These are phyloP conservation scores for Penicillium sp. DNA, from an alignment of 2,329 filamentous ascomycete genomes.

Conservation along the genomic window DNA sequence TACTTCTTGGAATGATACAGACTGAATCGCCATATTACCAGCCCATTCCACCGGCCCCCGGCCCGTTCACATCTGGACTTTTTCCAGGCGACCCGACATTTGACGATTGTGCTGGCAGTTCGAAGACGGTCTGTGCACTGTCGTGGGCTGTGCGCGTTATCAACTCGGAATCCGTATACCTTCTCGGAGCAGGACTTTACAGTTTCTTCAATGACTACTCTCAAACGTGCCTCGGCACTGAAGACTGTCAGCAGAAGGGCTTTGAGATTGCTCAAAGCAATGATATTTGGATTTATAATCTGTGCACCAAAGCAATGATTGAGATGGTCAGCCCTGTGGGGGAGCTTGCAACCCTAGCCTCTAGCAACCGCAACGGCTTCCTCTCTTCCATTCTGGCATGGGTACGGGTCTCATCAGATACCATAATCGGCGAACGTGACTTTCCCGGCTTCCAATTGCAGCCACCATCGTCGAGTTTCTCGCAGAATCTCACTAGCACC, in stretches of 20 bases:
- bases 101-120: not conserved
- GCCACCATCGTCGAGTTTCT: not conserved
- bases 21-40: conserved; percentile 16
- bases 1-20: conserved; percentile 3
- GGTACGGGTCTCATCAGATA: conserved; percentile 14
- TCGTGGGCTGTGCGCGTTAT: conserved; percentile 23
- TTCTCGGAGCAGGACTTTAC: too few species aligned
- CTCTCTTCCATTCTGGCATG: conserved; percentile 29
- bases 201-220: too few species aligned
- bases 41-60: not conserved
- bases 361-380: conserved; percentile 27
- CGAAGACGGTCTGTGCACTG: conserved; percentile 3
- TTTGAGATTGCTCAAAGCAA: conserved; percentile 26
- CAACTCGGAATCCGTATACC: not conserved
- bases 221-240: too few species aligned
- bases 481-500: not conserved
- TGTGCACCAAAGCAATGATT: conserved; percentile 29
- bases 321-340: conserved; percentile 28
- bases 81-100: conserved; percentile 5
- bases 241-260: too few species aligned
- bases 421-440: conserved; percentile 15
- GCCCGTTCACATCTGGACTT: not conserved
- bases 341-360: conserved; percentile 18
- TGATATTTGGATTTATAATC: conserved; percentile 30
- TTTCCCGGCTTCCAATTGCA: conserved; percentile 20